phyloP scores from a whole-genome alignment of 1,139 yeast species.

The Ogataea hybrid region DNA sequence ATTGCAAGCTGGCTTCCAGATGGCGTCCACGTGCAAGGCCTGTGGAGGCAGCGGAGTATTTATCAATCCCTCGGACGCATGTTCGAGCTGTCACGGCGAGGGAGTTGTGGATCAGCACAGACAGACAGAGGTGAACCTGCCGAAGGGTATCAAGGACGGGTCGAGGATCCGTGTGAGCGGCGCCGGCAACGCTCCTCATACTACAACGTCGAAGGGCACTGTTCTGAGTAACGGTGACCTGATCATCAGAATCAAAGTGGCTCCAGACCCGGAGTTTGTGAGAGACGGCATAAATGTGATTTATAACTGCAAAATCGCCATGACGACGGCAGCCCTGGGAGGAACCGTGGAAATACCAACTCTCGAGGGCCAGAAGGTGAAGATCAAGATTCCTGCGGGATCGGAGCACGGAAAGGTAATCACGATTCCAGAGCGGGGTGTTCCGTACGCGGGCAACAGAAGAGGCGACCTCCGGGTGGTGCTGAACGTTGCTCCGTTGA shows the following conservation, averaged over 20 bases:
- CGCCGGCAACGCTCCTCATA: conserved; percentile 87
- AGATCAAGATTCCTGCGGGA: conserved; percentile 82
- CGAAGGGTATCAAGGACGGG: conserved; percentile 88
- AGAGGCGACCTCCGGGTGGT: conserved; percentile 84
- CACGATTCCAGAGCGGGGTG: conserved; percentile 84
- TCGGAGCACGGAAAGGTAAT: conserved; percentile 76
- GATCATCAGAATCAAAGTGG: conserved; percentile 74
- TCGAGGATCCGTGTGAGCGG: conserved; percentile 80
- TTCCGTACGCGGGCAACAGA: conserved; percentile 63
- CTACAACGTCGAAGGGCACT: conserved; percentile 64
- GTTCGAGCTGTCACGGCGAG: conserved; percentile 81
- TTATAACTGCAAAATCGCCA: conserved; percentile 66
- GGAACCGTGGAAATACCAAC: conserved; percentile 90
- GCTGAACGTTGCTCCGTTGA: conserved; percentile 66
- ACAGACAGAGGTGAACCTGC: conserved; percentile 75
- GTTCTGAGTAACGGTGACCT: conserved; percentile 80
- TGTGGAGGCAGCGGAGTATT: conserved; percentile 90
- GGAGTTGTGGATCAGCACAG: conserved; percentile 75
- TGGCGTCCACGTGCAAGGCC: conserved; percentile 87
- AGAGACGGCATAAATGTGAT: conserved; percentile 66
- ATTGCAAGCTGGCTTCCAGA: conserved; percentile 92
- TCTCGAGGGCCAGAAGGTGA: conserved; percentile 61
- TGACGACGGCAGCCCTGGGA: conserved; percentile 97
- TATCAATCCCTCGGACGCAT: conserved; percentile 65
- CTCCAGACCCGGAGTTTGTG: conserved; percentile 67